phyloP scores from a whole-genome alignment of 1,139 yeast genomes.

The Geotrichum histeridarum region DNA sequence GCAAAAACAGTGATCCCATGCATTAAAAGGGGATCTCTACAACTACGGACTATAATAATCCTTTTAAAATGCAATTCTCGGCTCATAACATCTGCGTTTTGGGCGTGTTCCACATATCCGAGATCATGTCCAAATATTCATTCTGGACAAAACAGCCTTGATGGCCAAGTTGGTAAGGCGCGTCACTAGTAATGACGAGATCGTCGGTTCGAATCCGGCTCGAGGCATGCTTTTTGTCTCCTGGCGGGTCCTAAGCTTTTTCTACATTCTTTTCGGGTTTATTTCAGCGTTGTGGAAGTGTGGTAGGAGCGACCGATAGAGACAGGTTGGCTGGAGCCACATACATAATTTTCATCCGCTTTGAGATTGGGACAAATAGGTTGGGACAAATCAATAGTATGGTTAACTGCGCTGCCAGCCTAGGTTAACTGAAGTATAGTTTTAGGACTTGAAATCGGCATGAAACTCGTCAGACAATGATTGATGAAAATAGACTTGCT shows the following conservation, averaged over 20 bases:
- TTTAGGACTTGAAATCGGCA: too few relatives aligned
- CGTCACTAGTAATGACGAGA: conserved; percentile 89
- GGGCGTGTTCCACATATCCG: background rate
- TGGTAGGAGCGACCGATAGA: too few relatives aligned
- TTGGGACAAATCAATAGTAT: too few relatives aligned
- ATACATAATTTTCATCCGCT: too few relatives aligned
- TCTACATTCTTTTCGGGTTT: background rate
- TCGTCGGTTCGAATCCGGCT: conserved; percentile 84
- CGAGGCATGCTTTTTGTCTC: conserved; percentile 49
- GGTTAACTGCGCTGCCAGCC: too few relatives aligned
- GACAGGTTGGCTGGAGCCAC: too few relatives aligned
- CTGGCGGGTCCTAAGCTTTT: background rate
- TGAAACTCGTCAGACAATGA: too few relatives aligned
- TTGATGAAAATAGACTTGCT: too few relatives aligned
- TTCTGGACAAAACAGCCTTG: conserved; percentile 39
- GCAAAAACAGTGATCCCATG: background rate
- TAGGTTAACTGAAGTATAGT: too few relatives aligned
- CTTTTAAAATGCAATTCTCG: background rate
- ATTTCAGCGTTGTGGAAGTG: background rate
- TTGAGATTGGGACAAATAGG: too few relatives aligned
- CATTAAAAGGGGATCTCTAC: background rate
- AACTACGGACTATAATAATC: background rate
- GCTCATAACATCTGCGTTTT: too few relatives aligned
- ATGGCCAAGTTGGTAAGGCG: conserved; percentile 91
- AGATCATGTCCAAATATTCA: background rate